Percentiles rank a stretch among this genome's conserved stretches.
phyloP scores from a whole-genome alignment of 345 rosid genomes.

The Brassica napus region DNA sequence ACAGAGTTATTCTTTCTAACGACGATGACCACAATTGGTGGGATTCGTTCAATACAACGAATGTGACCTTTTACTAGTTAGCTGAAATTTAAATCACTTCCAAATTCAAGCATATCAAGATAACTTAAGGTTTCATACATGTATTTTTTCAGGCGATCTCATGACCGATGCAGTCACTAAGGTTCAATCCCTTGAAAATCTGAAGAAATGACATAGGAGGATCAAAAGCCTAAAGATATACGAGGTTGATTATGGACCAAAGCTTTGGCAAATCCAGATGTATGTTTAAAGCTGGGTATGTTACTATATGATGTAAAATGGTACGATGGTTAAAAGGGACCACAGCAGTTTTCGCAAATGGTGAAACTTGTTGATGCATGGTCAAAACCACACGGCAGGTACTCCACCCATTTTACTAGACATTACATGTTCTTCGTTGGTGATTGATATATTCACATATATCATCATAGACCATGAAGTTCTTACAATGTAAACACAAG shows the following conservation, averaged over 20 bases:
- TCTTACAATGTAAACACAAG: background rate
- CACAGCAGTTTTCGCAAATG: background rate
- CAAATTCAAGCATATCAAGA: too few relatives aligned
- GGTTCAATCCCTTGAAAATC: background rate
- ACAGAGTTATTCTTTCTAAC: too few relatives aligned
- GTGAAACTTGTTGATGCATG: background rate
- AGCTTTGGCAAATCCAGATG: background rate
- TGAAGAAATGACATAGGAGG: background rate
- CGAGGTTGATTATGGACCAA: background rate
- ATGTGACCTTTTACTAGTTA: background rate
- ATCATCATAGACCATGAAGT: background rate
- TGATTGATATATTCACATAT: background rate
- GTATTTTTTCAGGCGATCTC: background rate
- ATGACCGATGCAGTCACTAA: background rate
- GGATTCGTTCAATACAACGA: background rate
- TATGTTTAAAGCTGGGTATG: background rate
- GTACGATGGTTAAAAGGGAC: background rate
- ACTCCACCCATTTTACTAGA: background rate
- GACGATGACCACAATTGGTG: too few relatives aligned
- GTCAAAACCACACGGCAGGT: background rate
- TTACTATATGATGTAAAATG: background rate
- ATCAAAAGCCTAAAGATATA: background rate
- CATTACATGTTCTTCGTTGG: background rate
- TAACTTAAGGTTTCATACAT: background rate
- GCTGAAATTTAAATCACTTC: too few relatives aligned